Evolutionary conservation across 371 early-diverging fungal species (phyloP).

Genomic region (Syncephalastrum sp.): DNA sequence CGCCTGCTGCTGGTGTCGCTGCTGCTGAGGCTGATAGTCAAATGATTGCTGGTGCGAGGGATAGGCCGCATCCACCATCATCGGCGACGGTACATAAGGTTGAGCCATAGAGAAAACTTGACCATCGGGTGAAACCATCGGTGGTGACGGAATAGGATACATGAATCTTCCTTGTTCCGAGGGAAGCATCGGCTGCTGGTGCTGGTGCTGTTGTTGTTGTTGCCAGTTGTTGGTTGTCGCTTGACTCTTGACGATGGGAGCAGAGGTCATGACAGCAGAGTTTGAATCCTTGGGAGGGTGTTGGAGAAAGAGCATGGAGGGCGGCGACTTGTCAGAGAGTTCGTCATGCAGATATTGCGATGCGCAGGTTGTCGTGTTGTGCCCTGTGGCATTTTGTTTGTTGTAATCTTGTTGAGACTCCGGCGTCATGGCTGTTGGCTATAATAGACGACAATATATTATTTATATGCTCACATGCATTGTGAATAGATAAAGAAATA

Average conservation of each 20-base stretch:
- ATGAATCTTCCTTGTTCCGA: not conserved
- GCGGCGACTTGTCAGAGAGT: too few species aligned
- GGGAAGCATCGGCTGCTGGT: slow-evolving; percentile 1
- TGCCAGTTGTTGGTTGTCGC: slow-evolving; percentile 8
- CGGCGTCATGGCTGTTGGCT: too few species aligned
- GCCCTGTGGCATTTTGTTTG: too few species aligned
- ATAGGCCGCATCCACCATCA: not conserved
- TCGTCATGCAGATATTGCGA: slow-evolving; percentile 9
- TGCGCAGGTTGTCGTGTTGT: not conserved
- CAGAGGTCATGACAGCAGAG: slow-evolving; percentile 11
- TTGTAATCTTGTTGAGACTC: too few species aligned
- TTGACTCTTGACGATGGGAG: slow-evolving; percentile 24
- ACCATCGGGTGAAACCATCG: too few species aligned
- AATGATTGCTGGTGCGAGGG: not conserved
- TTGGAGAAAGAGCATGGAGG: not conserved
- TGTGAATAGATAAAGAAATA: too few species aligned
- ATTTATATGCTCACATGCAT: too few species aligned
- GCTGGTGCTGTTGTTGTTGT: slow-evolving; percentile 6
- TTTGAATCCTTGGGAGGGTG: not conserved
- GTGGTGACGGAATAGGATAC: too few species aligned
- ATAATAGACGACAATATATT: too few species aligned
- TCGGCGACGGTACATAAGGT: not conserved
- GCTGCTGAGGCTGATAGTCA: slow-evolving; percentile 2
- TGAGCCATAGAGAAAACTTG: too few species aligned
- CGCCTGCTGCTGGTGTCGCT: not conserved